Base-by-base conservation (phyloP, 2,329 filamentous ascomycete species). In the Ophiostoma sp. region DNA sequence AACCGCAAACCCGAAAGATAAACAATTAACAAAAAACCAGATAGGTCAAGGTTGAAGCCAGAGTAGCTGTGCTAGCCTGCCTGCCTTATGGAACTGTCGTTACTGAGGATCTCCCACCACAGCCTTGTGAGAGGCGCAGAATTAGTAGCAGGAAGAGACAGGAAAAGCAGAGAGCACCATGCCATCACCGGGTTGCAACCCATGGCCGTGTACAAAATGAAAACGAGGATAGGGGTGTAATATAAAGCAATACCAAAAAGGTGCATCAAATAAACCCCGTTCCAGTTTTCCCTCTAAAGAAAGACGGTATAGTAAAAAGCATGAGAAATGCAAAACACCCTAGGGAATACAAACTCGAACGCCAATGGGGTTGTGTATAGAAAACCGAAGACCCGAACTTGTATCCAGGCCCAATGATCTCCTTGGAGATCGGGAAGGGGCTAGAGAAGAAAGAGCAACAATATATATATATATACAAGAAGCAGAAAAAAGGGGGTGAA, bases 301-400 rank as follows among this genome's bases (percentile, higher is more conserved):
- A 52, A 8, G 42, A 69, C 17, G 31, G 6, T 19, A 50, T 33
- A n/a, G 17, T 4, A 52, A 50, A 48, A n/a, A 63, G 31, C 22
- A 5, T 1, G 42, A 39, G 3, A 9, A 61, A 63, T 22, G 12
- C 19, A 61, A 48, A 17, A 70, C 15, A 45, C 36, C 69, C 9
- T 70, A n/a, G 31, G 36, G 22, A 45, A 66, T 66, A 66, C 36
- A 66, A 28, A 45, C 50, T 28, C 50, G 15, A 55, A 69, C 64
- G 64, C 64, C 64, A 33, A 11, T 15, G 9, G 42, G 64, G 42
- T 61, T 28, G 61, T 68, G 64, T 50, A 50, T 68, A 66, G 25
- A 19, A 31, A 48, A 19, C 9, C 9, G 5, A 17, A 39, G 12
- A 4, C 22, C 25, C 22, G 42, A 42, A 28, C 33, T n/a, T 36